Conservation (phyloP, 768 basidiomycete genomes). For the Mycena kentingensis region DNA sequence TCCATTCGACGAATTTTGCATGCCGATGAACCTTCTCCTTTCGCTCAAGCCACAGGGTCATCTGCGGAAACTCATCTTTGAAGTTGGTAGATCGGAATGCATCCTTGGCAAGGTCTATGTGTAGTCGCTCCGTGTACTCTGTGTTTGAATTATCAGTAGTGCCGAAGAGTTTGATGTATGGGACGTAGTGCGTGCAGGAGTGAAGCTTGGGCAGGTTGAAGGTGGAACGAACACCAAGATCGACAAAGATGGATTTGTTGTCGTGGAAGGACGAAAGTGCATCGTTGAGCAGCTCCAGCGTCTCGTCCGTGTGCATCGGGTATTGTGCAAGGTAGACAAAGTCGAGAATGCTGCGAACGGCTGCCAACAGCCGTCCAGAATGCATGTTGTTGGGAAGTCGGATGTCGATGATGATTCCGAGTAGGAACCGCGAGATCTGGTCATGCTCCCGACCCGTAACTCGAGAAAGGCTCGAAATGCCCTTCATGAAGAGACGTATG, state of each 20-base stretch:
- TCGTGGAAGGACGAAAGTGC: neutral
- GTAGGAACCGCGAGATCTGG: neutral
- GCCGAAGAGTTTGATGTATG: conserved; percentile 27
- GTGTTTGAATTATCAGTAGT: conserved; percentile 37
- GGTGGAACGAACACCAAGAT: conserved; percentile 25
- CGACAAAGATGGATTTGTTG: conserved; percentile 4
- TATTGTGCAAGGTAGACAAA: conserved; percentile 3
- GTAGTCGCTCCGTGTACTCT: conserved; percentile 33
- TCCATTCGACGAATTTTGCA: conserved; percentile 31
- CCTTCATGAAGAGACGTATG: conserved; percentile 25
- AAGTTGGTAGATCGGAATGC: conserved; percentile 26
- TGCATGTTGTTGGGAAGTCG: neutral
- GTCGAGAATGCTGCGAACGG: neutral
- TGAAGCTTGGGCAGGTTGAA: conserved; percentile 43
- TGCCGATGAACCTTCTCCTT: conserved; percentile 36
- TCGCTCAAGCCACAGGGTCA: conserved; percentile 40
- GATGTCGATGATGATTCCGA: conserved; percentile 3
- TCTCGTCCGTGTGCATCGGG: neutral
- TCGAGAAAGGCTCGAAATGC: conserved; percentile 1
- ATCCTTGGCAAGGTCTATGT: conserved; percentile 31
- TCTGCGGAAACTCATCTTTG: conserved; percentile 37
- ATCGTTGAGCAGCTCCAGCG: neutral
- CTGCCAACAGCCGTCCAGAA: neutral
- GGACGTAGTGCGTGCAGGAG: conserved; percentile 28
- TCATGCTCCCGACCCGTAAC: neutral